Percentiles rank a stretch among this genome's conserved stretches.
Evolutionary conservation across 768 basidiomycete species (phyloP).

Genomic region (Boletellus emodensis): DNA sequence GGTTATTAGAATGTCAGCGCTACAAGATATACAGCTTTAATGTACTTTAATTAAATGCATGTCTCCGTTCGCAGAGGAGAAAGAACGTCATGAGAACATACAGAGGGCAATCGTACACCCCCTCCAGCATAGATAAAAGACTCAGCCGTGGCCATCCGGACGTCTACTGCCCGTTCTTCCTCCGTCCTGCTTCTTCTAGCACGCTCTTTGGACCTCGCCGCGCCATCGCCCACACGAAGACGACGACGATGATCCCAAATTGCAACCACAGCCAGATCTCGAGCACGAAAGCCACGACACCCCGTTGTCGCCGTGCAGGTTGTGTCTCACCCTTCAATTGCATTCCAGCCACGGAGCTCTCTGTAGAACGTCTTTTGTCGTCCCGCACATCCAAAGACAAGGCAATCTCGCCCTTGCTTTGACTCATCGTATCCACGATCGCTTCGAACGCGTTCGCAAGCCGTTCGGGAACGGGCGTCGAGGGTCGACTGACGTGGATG

Average conservation of each 20-base stretch:
- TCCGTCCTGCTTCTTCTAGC: conserved; percentile 42
- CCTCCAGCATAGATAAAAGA: conserved; percentile 1
- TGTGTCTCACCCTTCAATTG: conserved; percentile 5
- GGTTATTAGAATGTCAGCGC: not conserved
- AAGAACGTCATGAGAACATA: not conserved
- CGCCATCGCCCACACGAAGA: conserved; percentile 81
- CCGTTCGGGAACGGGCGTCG: conserved; percentile 37
- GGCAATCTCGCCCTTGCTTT: conserved; percentile 13
- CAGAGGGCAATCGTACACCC: conserved; percentile 4
- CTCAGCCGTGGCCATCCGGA: too few relatives aligned
- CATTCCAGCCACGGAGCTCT: not conserved
- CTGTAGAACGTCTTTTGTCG: conserved; percentile 2
- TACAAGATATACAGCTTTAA: conserved; percentile 20
- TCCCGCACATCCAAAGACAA: conserved; percentile 11
- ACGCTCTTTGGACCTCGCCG: conserved; percentile 70
- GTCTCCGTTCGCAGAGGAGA: conserved; percentile 10
- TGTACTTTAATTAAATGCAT: conserved; percentile 12
- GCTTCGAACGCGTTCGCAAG: conserved; percentile 43
- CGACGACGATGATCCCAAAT: conserved; percentile 66
- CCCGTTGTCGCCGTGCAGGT: conserved; percentile 27
- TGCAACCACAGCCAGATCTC: conserved; percentile 86
- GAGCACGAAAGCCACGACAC: conserved; percentile 46
- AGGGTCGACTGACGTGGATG: conserved; percentile 21
- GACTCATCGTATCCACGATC: conserved; percentile 41
- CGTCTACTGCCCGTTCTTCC: conserved; percentile 11